A percentile compares a stretch with the other conserved stretches of the same genome.
Evolutionary conservation across 331 rosid genomes (phyloP).

Genomic region (Phaseolus coccineus): DNA sequence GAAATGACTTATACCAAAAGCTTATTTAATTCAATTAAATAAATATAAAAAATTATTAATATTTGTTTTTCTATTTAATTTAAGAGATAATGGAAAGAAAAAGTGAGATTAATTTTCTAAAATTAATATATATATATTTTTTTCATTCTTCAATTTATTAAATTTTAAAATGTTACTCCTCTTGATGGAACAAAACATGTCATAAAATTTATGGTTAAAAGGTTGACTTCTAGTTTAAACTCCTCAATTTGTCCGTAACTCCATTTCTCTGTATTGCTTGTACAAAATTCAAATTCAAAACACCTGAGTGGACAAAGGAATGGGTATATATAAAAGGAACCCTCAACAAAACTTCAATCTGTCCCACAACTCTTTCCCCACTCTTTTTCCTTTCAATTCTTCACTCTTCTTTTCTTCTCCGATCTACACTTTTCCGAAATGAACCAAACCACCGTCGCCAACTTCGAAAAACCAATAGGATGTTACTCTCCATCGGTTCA

Average conservation of each 20-base stretch:
- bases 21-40: too few species aligned
- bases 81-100: too few species aligned
- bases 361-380: neutral
- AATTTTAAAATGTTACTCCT: too few species aligned
- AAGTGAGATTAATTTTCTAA: too few species aligned
- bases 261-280: neutral
- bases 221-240: too few species aligned
- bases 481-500: conserved; percentile 12
- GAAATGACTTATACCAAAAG: too few species aligned
- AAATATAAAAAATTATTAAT: too few species aligned
- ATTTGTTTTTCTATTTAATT: too few species aligned
- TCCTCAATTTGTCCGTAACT: neutral
- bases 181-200: too few species aligned
- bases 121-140: too few species aligned
- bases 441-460: conserved; percentile 1
- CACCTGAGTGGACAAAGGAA: neutral
- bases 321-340: neutral
- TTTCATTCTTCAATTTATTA: too few species aligned
- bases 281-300: neutral
- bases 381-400: neutral
- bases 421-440: neutral
- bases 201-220: too few species aligned
- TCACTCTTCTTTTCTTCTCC: neutral
- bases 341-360: neutral
- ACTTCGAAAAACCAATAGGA: neutral